A percentile compares a stretch with the other conserved stretches of the same genome.
phyloP scores from a whole-genome alignment of 1,284 basidiomycete genomes.

The Earliella scabrosa region DNA sequence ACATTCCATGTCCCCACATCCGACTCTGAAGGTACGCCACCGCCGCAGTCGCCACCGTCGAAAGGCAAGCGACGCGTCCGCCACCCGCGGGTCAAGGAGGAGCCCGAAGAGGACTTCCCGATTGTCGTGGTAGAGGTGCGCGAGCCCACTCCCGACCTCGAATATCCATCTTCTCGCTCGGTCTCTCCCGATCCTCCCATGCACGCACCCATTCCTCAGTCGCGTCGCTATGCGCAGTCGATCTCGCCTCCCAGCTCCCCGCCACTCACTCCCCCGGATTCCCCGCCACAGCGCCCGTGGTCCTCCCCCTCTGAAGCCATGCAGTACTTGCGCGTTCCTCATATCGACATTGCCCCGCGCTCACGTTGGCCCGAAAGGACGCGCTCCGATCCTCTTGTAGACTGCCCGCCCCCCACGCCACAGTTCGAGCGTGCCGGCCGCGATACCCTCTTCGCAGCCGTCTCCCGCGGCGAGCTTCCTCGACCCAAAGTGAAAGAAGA shows the following conservation, averaged over 20 bases:
- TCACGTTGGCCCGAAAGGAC: too few relatives aligned
- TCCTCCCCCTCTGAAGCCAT: neutral
- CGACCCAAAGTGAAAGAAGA: neutral
- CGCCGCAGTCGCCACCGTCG: too few relatives aligned
- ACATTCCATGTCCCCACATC: too few relatives aligned
- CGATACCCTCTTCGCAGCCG: neutral
- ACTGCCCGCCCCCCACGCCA: neutral
- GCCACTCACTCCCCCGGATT: neutral
- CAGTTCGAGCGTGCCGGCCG: neutral
- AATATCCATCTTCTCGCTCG: neutral
- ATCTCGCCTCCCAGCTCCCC: neutral
- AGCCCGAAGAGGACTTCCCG: neutral
- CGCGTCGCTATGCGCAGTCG: neutral
- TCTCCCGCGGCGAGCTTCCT: neutral
- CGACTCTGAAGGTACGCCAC: too few relatives aligned
- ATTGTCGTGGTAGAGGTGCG: neutral
- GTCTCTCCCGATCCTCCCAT: neutral
- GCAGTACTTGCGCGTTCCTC: neutral
- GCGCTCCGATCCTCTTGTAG: neutral
- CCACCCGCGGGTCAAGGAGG: neutral
- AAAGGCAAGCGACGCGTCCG: too few relatives aligned
- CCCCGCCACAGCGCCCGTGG: neutral
- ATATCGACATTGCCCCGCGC: too few relatives aligned
- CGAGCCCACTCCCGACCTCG: neutral
- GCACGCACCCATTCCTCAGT: neutral